Evolutionary conservation across 1,284 basidiomycete species (phyloP).

Genomic region (Leccinum solheimii): DNA sequence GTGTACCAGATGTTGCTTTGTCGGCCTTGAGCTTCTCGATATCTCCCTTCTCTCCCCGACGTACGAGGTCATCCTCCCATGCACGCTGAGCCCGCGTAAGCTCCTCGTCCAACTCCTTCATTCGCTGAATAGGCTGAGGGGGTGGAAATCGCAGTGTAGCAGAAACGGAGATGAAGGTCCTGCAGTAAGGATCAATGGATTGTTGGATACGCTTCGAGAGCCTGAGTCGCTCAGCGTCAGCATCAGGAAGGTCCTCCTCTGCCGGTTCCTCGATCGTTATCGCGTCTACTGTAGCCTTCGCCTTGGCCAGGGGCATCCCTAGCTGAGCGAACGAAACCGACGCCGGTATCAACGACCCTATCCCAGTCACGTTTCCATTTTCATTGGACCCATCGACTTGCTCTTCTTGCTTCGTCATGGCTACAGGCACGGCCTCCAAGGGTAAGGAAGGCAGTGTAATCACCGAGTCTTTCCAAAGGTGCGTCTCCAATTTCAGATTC

Average conservation of each 20-base stretch:
- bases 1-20: conserved; percentile 26
- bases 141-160: conserved; percentile 88
- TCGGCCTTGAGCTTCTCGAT: conserved; percentile 43
- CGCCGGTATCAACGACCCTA: conserved; percentile 28
- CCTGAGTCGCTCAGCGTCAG: conserved; percentile 65
- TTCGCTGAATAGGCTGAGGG: conserved; percentile 80
- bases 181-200: conserved; percentile 79
- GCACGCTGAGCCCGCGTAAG: conserved; percentile 65
- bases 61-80: conserved; percentile 84
- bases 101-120: conserved; percentile 84
- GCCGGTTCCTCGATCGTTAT: conserved; percentile 24
- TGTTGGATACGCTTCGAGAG: conserved; percentile 74
- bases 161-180: conserved; percentile 88
- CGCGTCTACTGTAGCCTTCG: conserved; percentile 20
- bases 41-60: conserved; percentile 67
- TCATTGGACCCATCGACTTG: conserved; percentile 11
- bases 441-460: conserved; percentile 75
- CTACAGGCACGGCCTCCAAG: conserved; percentile 59
- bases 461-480: conserved; percentile 92
- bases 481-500: conserved; percentile 92
- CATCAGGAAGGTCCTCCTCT: conserved; percentile 62
- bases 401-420: conserved; percentile 27
- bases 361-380: conserved; percentile 16
- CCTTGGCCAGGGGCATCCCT: conserved; percentile 28
- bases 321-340: conserved; percentile 35